A percentile compares a stretch with the other conserved stretches of the same genome.
Evolutionary conservation across 192 early-diverging fungal genomes (phyloP).

Genomic region (Entomortierella lignicola): DNA sequence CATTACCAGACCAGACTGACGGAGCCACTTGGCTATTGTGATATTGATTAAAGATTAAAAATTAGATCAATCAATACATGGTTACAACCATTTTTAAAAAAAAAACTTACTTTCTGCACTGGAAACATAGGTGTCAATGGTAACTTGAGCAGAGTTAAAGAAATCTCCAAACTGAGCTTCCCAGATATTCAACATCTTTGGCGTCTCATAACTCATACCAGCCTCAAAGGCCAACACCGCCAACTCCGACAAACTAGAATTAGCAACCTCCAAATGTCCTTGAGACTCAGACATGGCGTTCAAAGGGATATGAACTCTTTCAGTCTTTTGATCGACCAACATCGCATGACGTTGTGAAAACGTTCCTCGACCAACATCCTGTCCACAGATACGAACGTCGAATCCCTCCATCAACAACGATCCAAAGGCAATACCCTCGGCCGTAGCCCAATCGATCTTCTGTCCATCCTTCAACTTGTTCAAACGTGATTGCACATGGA

Average conservation of each 20-base stretch:
- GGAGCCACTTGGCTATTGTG: conserved; percentile 93
- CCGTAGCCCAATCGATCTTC: conserved; percentile 94
- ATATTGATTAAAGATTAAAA: conserved; percentile 4
- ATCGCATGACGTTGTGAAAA: conserved; percentile 98
- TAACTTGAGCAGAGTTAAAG: conserved; percentile 95
- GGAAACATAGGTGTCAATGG: conserved; percentile 91
- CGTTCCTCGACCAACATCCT: conserved; percentile 97
- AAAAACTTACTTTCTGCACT: conserved; percentile 75
- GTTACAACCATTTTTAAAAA: background rate
- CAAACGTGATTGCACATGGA: conserved; percentile 88
- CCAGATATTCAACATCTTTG: conserved; percentile 91
- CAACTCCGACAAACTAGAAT: conserved; percentile 91
- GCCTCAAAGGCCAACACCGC: conserved; percentile 97
- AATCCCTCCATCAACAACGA: conserved; percentile 85
- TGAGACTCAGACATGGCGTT: conserved; percentile 68
- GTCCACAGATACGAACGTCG: conserved; percentile 94
- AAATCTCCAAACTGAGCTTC: conserved; percentile 99
- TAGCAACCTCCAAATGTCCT: conserved; percentile 77
- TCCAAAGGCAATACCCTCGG: conserved; percentile 92
- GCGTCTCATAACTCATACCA: conserved; percentile 92
- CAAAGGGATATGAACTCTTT: conserved; percentile 86
- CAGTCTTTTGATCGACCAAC: conserved; percentile 93
- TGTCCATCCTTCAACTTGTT: conserved; percentile 75
- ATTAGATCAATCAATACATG: background rate
- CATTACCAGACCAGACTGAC: conserved; percentile 93